These are phyloP conservation scores for Agrocybe chaxingu DNA, from an alignment of 768 basidiomycete species.

Conservation along the genomic window DNA sequence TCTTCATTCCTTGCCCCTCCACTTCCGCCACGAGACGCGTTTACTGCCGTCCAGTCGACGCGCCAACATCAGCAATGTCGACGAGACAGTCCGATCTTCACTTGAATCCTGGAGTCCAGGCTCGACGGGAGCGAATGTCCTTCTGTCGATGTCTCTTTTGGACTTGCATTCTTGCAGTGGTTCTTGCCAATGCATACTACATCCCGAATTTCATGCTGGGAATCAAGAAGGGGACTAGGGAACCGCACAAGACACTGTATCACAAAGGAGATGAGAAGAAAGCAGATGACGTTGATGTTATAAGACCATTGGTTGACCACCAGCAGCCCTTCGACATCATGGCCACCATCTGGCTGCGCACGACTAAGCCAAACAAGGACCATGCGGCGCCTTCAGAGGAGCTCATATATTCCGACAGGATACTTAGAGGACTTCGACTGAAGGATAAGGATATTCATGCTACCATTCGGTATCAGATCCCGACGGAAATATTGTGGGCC, in stretches of 20 bases:
- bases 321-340: slow-evolving; percentile 15
- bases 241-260: slow-evolving; percentile 1
- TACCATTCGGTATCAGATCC: slow-evolving; percentile 23
- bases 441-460: slow-evolving; percentile 21
- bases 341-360: slow-evolving; percentile 15
- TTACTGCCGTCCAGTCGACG: no score
- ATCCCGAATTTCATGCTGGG: no score
- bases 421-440: slow-evolving; percentile 24
- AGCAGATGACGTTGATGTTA: slow-evolving; percentile 5
- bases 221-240: neutral
- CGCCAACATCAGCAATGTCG: no score
- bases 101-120: no score
- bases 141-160: no score
- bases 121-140: no score
- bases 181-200: no score
- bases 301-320: slow-evolving; percentile 11
- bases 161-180: no score
- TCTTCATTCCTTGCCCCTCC: no score
- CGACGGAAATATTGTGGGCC: slow-evolving; percentile 29
- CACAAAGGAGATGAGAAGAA: slow-evolving; percentile 5
- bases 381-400: slow-evolving; percentile 4
- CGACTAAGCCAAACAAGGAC: neutral
- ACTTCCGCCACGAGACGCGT: no score
- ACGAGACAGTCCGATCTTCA: no score
- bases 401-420: slow-evolving; percentile 22